These are phyloP conservation scores for Marasmius tenuissimus DNA, from an alignment of 1,284 basidiomycete genomes.

Conservation along the genomic window DNA sequence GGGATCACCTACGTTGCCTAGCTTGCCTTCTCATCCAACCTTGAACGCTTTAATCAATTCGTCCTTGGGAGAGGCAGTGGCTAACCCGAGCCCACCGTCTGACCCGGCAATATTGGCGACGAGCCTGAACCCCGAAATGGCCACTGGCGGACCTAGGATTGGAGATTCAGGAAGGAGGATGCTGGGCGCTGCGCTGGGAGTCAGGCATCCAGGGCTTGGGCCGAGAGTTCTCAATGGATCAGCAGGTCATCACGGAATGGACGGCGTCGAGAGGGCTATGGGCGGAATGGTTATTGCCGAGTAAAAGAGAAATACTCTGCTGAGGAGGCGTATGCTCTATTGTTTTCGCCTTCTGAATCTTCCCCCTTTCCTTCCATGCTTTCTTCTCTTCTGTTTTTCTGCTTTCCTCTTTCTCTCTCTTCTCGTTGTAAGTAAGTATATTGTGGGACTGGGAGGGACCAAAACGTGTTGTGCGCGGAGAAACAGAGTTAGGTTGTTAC, in stretches of 20 bases:
- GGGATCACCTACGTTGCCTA: constrained; percentile 79
- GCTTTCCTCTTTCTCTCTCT: background rate
- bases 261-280: constrained; percentile 69
- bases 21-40: constrained; percentile 76
- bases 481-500: too few relatives aligned
- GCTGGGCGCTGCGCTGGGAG: constrained; percentile 78
- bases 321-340: background rate
- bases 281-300: constrained; percentile 70
- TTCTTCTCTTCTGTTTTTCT: background rate
- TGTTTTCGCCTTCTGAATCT: background rate
- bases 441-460: background rate
- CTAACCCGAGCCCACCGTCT: constrained; percentile 42
- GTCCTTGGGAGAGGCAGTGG: constrained; percentile 53
- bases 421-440: constrained; percentile 8
- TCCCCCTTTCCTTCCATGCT: background rate
- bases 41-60: constrained; percentile 80
- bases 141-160: constrained; percentile 57
- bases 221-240: constrained; percentile 55
- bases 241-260: constrained; percentile 33
- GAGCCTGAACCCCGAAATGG: constrained; percentile 37
- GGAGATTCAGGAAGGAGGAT: constrained; percentile 84
- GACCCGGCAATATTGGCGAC: constrained; percentile 69
- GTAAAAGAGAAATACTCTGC: constrained; percentile 37
- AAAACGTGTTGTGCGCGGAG: too few relatives aligned
- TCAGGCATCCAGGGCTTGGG: constrained; percentile 71